Conservation (phyloP, 108 stramenopile genomes). For the Pseudonitzschia delicatissima region DNA sequence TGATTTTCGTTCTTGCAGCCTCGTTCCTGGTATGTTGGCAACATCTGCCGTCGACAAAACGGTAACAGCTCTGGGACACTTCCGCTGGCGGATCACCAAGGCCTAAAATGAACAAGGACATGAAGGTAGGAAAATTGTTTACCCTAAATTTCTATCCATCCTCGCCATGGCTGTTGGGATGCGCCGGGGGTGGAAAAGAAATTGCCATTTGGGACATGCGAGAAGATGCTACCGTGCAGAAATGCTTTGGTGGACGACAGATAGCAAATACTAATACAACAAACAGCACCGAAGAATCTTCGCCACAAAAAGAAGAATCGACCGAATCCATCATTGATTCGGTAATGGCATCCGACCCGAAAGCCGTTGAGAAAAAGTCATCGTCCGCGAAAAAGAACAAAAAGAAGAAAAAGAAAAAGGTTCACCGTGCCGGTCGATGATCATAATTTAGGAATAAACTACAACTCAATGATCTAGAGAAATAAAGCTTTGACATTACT, state of each 20-base stretch:
- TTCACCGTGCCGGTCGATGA: constrained; percentile 36
- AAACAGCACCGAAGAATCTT: not conserved
- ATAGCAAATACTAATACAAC: constrained; percentile 1
- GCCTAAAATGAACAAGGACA: constrained; percentile 77
- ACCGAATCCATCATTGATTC: constrained; percentile 62
- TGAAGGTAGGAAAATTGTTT: constrained; percentile 88
- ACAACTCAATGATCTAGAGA: no score
- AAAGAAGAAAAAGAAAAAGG: constrained; percentile 75
- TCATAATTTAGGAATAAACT: not conserved
- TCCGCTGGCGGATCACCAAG: constrained; percentile 36
- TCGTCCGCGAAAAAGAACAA: constrained; percentile 39
- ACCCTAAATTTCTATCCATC: constrained; percentile 83
- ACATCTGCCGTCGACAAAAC: constrained; percentile 90
- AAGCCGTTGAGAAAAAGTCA: constrained; percentile 2
- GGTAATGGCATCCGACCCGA: constrained; percentile 47
- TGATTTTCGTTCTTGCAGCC: constrained; percentile 24
- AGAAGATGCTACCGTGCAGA: constrained; percentile 64
- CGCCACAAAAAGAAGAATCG: constrained; percentile 2
- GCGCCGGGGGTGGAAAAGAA: constrained; percentile 88
- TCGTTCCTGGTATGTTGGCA: constrained; percentile 86
- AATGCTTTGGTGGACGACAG: constrained; percentile 67
- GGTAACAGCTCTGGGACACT: constrained; percentile 94
- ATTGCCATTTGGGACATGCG: constrained; percentile 93
- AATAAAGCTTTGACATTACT: no score
- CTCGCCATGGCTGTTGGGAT: constrained; percentile 83